Percentiles rank a stretch among this genome's conserved stretches.
phyloP scores from a whole-genome alignment of 2,329 filamentous ascomycete species.

The Colletotrichum sp. region DNA sequence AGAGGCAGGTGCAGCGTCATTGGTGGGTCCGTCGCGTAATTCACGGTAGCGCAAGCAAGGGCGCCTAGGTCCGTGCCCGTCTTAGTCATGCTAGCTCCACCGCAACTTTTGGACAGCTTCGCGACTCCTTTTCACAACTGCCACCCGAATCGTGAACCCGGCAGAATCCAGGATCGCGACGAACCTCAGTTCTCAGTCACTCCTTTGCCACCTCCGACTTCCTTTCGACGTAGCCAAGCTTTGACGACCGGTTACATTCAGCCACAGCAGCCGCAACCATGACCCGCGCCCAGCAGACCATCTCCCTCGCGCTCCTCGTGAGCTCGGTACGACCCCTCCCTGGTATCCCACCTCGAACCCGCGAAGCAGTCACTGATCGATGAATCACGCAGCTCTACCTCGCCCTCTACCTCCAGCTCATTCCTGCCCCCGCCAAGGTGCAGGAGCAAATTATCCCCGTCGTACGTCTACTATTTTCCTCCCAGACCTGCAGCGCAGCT shows the following conservation, averaged over 20 bases:
- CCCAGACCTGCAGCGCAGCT: too few species aligned
- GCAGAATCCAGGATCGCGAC: background rate
- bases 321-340: constrained; percentile 71
- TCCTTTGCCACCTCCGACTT: constrained; percentile 1
- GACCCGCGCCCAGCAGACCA: constrained; percentile 93
- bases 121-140: constrained; percentile 22
- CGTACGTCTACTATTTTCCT: constrained; percentile 56
- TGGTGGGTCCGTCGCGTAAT: background rate
- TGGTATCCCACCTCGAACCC: background rate
- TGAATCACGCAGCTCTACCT: constrained; percentile 77
- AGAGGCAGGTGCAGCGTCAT: background rate
- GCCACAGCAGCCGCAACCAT: constrained; percentile 51
- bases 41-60: background rate
- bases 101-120: constrained; percentile 18
- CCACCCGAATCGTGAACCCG: background rate
- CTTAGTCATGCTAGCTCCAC: constrained; percentile 1
- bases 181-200: constrained; percentile 8
- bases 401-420: constrained; percentile 80
- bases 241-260: background rate
- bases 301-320: constrained; percentile 85
- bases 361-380: constrained; percentile 20
- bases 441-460: constrained; percentile 89
- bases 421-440: constrained; percentile 78
- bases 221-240: background rate
- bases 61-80: background rate